Evolutionary conservation across 78 protist species (phyloP), one percentile per base, ranked within the genome.

Genomic region (Dictyostelium brefeldianum): DNA sequence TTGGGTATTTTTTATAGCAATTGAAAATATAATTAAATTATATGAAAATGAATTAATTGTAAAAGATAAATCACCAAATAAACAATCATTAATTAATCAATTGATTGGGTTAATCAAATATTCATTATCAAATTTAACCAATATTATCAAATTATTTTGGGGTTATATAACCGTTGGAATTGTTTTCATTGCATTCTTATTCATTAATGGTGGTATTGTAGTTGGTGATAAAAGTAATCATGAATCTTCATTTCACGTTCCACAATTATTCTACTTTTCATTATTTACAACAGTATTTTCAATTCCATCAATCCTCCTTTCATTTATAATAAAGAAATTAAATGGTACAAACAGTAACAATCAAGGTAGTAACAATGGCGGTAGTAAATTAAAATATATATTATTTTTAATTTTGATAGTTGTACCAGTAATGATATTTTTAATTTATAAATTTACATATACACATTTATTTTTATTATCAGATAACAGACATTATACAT

Each of bases 211-310:
- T 22, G 78, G 85, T 22, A 70, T 80, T 57, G 87, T 89, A 31
- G 93, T 89, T 18, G 93, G 93, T n/a, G 93, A 89, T 69, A 71
- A 75, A 51, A 75, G 82, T 29, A 80, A 79, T 54, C 93, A 89
- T 89, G 87, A 89, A 70, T 69, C 93, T 15, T 64, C 93, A 29
- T 57, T 89, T 41, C 93, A 89, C 36, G 64, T 89, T 18, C 25
- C 83, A 41, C 93, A 89, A 43, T 20, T 89, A 29, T 46, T 75
- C 11, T 89, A 89, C 43, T 83, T 83, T 57, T 71, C 81, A 22
- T 8, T 54, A n/a, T 41, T 69, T 22, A 31, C 51, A 20, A 17
- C 59, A 36, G 1, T 80, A 27, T 75, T 89, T 36, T 53, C 62
- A 18, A 22, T 64, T 15, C 80, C 83, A 89, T 70, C 87, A 51